Percentiles rank a stretch among this genome's conserved stretches.
Evolutionary conservation across 495 filamentous ascomycete genomes (phyloP).

Genomic region (Neurospora cerealis): DNA sequence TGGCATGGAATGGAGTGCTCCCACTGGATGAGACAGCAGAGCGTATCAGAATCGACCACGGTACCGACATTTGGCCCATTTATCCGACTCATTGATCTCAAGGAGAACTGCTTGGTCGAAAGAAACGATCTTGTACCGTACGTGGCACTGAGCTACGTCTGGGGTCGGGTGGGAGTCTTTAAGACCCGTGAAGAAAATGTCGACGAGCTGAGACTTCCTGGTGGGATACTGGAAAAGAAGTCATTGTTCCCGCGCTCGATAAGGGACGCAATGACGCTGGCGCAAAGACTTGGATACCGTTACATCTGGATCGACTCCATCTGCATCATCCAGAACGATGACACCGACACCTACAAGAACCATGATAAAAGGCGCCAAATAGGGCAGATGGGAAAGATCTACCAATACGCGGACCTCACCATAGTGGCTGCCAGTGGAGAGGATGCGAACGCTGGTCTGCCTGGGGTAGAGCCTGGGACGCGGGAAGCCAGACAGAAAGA

Average conservation of each 20-base stretch:
- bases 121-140: not conserved
- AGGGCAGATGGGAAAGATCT: slow-evolving; percentile 14
- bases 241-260: not conserved
- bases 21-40: not conserved
- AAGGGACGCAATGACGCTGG: not conserved
- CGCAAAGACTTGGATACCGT: not conserved
- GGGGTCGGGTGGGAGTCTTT: not conserved
- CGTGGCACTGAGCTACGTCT: not conserved
- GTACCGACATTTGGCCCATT: not conserved
- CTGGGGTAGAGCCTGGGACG: not conserved
- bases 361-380: slow-evolving; percentile 13
- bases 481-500: not conserved
- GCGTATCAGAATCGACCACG: not conserved
- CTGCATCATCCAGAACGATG: slow-evolving; percentile 22
- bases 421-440: not conserved
- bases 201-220: not conserved
- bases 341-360: slow-evolving; percentile 6
- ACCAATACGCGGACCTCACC: not conserved
- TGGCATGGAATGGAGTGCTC: not conserved
- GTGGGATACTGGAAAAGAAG: not conserved
- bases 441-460: not conserved
- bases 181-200: not conserved
- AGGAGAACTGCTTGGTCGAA: not conserved
- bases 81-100: not conserved
- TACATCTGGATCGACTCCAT: slow-evolving; percentile 19